Evolutionary conservation across 2,329 filamentous ascomycete species (phyloP), one percentile per base, ranked within the genome.

Genomic region (Cytospora chrysosperma): DNA sequence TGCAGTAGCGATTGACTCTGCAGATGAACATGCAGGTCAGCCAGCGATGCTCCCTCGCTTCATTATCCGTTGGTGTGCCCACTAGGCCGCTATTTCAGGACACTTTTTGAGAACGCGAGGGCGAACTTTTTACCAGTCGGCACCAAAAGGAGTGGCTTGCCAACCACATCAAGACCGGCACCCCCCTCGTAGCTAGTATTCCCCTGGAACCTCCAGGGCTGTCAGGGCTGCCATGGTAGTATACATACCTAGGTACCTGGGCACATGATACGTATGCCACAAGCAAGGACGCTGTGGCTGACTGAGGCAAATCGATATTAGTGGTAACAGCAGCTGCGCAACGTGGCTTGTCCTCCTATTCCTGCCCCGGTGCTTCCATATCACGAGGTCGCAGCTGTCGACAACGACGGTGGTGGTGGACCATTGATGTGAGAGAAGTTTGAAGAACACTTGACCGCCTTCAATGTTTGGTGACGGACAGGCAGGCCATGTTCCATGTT

Each of bases 1-100:
- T 65, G 66, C 64, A 68, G 62, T 60, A 67, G 62, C 63, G 62
- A 65, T 28, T 52, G 40, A 59, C 61, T 61, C 24, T 63, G 56
- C 61, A 65, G 60, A 21, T 30, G 37, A 37, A 27, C 59, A 62
- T 63, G 59, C 59, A 65, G 56, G 65, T 60, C 49, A 65, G 63
- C 59, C 56, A 59, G 56, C 51, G 21, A 56, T 61, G 59, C 53
- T 28, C 51, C 37, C 47, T 56, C 51, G 56, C 56, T 58, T 52
- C 52, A 53, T n/a, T 58, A 57, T 55, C 61, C 50, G 47, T 61
- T 57, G 63, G 56, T 49, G 40, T 61, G 43, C 43, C 49, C 61
- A 49, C 54, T 56, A 56, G 55, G 55, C 47, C 65, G 62, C 65
- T 62, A 66, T 61, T 65, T 65, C 56, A 47, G 65, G 62, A 65